Evolutionary conservation across 225 moss, liverwort and hornwort genomes (phyloP), one percentile per base, ranked within the genome.

Genomic region (Ulota crispa): DNA sequence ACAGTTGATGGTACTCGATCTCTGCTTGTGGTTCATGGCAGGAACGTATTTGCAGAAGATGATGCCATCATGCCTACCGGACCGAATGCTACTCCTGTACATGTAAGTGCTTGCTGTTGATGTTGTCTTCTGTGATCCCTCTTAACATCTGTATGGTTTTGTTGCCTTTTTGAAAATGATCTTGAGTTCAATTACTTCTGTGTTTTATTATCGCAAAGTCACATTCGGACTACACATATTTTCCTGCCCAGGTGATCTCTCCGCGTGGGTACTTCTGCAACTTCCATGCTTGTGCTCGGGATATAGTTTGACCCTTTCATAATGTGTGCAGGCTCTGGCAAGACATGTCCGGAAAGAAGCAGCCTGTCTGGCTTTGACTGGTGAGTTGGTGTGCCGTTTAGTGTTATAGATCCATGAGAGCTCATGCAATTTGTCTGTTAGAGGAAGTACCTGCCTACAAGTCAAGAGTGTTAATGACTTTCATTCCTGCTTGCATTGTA

Each of bases 301-400:
- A 72, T 71, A 43, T 67, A 37, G 55, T 77, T 41, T 83, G 45
- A 73, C 28, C 41, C 20, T 82, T 66, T 66, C 27, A 5, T 27
- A 27, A 56, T 69, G 61, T 79, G 66, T 83, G 76, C 93, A 95
- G 95, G 90, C 96, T 88, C 76, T 99, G 53, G 92, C 96, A 80
- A 93, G 90, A 87, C 89, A 93, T 85, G 89, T 93, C 26, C 89
- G 91, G 34, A 92, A 91, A 83, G 96, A 96, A 83, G 92, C 90
- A 37, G 92, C 93, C 4, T 99, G 92, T 82, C 88, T 95, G 81
- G 91, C 95, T 78, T 75, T 99, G 78, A 99, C 98, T 64, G 95
- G 95, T 97, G 64, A 85, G 82, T 50, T 30, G 30, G 59, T 75
- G 20, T 77, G 62, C n/a, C 56, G 24, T 81, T 78, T 56, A 23